Percentiles rank a stretch among this genome's conserved stretches.
These are phyloP conservation scores for Candida railenensis DNA, from an alignment of 805 yeast species.

Conservation along the genomic window DNA sequence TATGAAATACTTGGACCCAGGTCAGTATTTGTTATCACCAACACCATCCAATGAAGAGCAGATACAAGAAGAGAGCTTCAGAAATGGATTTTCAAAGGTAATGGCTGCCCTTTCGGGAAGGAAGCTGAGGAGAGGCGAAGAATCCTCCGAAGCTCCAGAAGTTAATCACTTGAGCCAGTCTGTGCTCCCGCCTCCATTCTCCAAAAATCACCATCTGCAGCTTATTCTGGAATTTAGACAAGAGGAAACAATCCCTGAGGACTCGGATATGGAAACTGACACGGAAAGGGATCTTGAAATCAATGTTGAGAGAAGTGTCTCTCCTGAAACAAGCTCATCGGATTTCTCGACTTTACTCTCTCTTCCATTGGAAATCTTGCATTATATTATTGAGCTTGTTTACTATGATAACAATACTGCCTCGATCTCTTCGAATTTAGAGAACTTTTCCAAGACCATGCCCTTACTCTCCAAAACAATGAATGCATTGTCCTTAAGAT, in stretches of 20 bases:
- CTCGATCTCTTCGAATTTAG: constrained; percentile 51
- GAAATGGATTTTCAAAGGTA: constrained; percentile 2
- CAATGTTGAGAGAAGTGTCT: background rate
- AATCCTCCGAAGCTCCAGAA: background rate
- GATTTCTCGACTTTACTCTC: constrained; percentile 17
- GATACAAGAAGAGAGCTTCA: constrained; percentile 1
- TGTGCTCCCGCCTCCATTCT: background rate
- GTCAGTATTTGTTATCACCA: constrained; percentile 19
- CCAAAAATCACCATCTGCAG: background rate
- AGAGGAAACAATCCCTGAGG: background rate
- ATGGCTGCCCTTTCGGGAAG: constrained; percentile 3
- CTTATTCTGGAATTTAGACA: background rate
- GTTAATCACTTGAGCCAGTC: background rate
- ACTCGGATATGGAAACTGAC: constrained; percentile 1
- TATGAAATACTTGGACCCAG: constrained; percentile 7
- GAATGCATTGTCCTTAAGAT: constrained; percentile 55
- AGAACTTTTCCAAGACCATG: constrained; percentile 50
- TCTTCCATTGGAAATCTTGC: constrained; percentile 56
- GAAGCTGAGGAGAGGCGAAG: background rate
- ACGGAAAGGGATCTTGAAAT: background rate
- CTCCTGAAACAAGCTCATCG: background rate
- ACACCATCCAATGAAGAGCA: constrained; percentile 20
- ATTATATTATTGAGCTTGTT: constrained; percentile 54
- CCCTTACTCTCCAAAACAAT: constrained; percentile 58
- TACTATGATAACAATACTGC: constrained; percentile 53